Percentiles rank a stretch among this genome's conserved stretches.
Evolutionary conservation across 2,329 filamentous ascomycete species (phyloP).

Genomic region (Aspergillus unguis): DNA sequence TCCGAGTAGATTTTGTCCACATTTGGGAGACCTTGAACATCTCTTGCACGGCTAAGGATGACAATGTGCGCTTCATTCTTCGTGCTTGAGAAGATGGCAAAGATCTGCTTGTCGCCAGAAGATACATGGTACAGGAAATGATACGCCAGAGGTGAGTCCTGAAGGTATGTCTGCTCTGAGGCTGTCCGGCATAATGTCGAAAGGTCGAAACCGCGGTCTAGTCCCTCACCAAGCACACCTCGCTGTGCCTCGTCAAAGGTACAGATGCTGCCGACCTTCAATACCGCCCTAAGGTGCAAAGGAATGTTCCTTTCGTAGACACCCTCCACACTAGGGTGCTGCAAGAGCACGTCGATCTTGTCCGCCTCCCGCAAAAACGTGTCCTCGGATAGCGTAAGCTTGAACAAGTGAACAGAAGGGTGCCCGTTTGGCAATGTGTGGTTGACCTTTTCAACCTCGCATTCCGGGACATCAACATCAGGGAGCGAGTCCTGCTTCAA

Average conservation of each 20-base stretch:
- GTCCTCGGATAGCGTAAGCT: conserved; percentile 83
- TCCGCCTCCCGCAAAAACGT: conserved; percentile 80
- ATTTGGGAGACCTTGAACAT: conserved; percentile 84
- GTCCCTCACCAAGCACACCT: conserved; percentile 84
- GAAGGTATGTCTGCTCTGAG: conserved; percentile 70
- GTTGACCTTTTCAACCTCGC: conserved; percentile 86
- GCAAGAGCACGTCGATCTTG: conserved; percentile 78
- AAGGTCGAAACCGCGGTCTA: conserved; percentile 92
- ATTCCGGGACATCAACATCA: conserved; percentile 80
- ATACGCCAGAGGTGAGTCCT: conserved; percentile 71
- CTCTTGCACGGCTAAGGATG: conserved; percentile 77
- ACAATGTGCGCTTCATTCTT: conserved; percentile 78
- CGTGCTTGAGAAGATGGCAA: conserved; percentile 84
- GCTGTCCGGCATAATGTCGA: conserved; percentile 67
- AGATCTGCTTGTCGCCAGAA: conserved; percentile 86
- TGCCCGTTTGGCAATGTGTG: conserved; percentile 94
- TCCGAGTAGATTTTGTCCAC: conserved; percentile 85
- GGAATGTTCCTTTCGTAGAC: conserved; percentile 95
- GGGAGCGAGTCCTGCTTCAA: conserved; percentile 83
- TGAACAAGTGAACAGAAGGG: conserved; percentile 89
- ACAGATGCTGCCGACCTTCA: conserved; percentile 86
- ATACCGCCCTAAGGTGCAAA: conserved; percentile 76
- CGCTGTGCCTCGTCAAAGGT: conserved; percentile 89
- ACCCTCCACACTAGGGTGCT: conserved; percentile 91
- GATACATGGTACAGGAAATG: conserved; percentile 91